Evolutionary conservation across 805 yeast genomes (phyloP), one percentile per base, ranked within the genome.

Genomic region (Wickerhamiella parazyma): DNA sequence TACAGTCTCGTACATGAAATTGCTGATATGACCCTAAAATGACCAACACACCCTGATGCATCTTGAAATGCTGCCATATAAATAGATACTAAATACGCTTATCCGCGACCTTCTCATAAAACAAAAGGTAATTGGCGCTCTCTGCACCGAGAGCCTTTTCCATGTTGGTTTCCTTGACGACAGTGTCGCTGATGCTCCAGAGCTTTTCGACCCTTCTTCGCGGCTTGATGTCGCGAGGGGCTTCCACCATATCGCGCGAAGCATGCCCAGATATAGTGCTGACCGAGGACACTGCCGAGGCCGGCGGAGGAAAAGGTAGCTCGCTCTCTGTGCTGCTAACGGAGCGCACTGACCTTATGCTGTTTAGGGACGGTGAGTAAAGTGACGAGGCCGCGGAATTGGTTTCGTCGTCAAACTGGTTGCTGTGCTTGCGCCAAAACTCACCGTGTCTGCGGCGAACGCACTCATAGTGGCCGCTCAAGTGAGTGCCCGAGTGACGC

Each of bases 401-500:
- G 25, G 33, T 14, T 5, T 26, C 17, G 4, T 39, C 42, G n/a
- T 33, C 29, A 16, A 33, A 40, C 25, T 24, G 33, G 26, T 22
- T 20, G 25, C 12, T 19, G 6, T 34, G 39, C 6, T 28, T 36
- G 12, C 25, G 16, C 61, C 61, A 57, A 47, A 51, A 54, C 7
- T 34, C 42, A 26, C 52, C 46, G 44, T 59, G 55, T 56, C 86
- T 87, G 38, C 75, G 76, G 49, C 81, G 77, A 57, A 75, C 84
- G 53, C 95, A 83, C 54, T 87, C 94, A 57, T 86, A 87, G 56
- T 87, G 97, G 1, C 97, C 97, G 36, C 76, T 73, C 17, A 77
- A 71, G 60, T 87, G 96, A 1, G 89, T 76, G 0, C 98, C 98
- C 37, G 78, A 75, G 58, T 91, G 97, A 50, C 86, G 72, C 16